These are phyloP conservation scores for Arthrobotrys iridis DNA, from an alignment of 2,329 filamentous ascomycete genomes.

Conservation along the genomic window DNA sequence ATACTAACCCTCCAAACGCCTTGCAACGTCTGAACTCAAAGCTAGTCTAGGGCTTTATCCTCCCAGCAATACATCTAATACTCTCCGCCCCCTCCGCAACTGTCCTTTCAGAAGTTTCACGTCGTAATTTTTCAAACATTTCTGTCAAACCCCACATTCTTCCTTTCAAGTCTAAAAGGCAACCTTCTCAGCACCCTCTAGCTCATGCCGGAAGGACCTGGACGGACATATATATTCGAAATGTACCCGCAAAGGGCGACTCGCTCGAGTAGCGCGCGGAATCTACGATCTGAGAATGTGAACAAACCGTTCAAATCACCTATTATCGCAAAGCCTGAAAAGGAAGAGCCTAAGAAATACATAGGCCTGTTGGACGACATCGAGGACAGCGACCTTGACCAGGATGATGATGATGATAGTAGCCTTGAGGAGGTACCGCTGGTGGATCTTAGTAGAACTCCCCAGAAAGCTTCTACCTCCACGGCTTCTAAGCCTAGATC, in stretches of 20 bases:
- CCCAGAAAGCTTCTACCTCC: neutral
- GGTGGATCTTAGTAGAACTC: neutral
- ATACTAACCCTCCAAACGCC: no score
- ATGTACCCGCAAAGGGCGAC: constrained; percentile 25
- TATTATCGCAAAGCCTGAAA: neutral
- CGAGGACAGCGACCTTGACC: constrained; percentile 41
- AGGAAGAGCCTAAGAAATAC: neutral
- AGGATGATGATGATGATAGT: constrained; percentile 4
- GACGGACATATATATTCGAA: neutral
- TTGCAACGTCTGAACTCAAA: no score
- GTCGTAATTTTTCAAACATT: no score
- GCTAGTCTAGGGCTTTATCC: no score
- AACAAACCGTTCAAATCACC: constrained; percentile 46
- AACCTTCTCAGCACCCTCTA: neutral
- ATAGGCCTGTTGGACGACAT: constrained; percentile 27
- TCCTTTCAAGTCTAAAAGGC: neutral
- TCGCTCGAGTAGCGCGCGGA: neutral
- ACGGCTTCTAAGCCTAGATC: neutral
- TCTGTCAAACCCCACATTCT: neutral
- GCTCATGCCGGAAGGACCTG: neutral
- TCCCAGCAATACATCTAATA: no score
- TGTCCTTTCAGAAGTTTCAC: no score
- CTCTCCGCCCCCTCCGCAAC: no score
- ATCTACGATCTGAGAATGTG: neutral
- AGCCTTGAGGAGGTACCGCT: neutral